phyloP scores from a whole-genome alignment of 2,329 filamentous ascomycete genomes.

The Botrytis squamosa region DNA sequence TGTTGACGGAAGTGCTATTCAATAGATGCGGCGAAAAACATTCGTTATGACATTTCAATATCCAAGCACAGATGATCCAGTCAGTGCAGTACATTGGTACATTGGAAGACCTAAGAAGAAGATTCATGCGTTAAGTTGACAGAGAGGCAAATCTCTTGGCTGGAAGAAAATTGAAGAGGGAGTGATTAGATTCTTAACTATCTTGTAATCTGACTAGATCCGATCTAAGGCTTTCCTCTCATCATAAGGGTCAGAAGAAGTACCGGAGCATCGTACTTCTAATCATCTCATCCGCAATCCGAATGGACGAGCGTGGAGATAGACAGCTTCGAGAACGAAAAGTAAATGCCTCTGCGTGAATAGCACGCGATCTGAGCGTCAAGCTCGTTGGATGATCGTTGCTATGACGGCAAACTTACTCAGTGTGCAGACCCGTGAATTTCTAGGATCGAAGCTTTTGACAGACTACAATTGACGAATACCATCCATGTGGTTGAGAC shows the following conservation, averaged over 20 bases:
- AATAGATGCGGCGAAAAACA: background rate
- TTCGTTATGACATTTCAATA: constrained; percentile 2
- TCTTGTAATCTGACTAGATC: background rate
- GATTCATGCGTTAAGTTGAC: constrained; percentile 4
- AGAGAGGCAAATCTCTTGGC: background rate
- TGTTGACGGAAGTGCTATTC: constrained; percentile 1
- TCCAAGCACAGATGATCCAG: constrained; percentile 15
- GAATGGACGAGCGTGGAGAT: background rate
- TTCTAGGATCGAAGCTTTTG: background rate
- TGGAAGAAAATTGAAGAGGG: background rate
- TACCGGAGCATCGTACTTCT: background rate
- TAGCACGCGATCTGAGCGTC: constrained; percentile 19
- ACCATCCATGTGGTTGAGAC: background rate
- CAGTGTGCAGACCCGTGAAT: background rate
- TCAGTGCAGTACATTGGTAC: constrained; percentile 5
- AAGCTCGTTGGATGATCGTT: background rate
- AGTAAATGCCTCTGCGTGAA: constrained; percentile 7
- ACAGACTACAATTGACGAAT: constrained; percentile 1
- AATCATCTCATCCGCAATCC: background rate
- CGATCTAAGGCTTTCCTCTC: background rate
- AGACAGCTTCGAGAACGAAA: constrained; percentile 14
- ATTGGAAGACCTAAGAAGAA: background rate
- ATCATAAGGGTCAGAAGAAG: background rate
- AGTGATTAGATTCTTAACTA: background rate
- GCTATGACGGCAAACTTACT: constrained; percentile 17